Base-by-base conservation (phyloP, 176 grass and related monocot genomes). In the Ensete ventricosum region DNA sequence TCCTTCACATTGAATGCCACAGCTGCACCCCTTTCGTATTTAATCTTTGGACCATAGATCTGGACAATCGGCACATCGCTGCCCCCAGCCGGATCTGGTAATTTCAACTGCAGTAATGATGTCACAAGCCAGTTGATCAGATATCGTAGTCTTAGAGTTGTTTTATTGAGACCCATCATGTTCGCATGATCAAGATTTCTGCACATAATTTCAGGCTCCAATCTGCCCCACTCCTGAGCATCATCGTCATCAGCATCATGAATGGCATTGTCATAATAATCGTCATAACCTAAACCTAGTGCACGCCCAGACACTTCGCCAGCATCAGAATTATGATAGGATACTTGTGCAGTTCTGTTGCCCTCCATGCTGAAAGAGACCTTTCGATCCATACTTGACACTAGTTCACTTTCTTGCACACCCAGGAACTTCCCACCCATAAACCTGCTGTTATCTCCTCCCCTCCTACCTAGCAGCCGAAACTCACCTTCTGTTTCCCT, bases 41-140 rank as follows among this genome's bases (percentile, higher is more conserved):
- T 98, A 73, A 98, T 98, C 80, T 98, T 98, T 1, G 94, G 94
- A 69, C 94, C 94, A 83, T 93, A 93, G 75, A 98, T 93, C 52
- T 89, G 83, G 75, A 98, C 90, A 83, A 98, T 85, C 67, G 82
- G 62, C 52, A 76, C 69, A 63, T 78, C 83, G 26, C 87, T 85
- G n/a, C 83, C 88, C 71, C 86, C 88, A 62, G 84, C 88, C 68
- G 85, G 85, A 85, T 88, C 84, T 57, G 85, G 85, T 84, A 98
- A 86, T 20, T 80, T 78, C 60, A 98, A 85, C 81, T 98, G 94
- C 50, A 98, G 73, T 51, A 98, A 76, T 34, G 94, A 93, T 58
- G 90, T 98, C 68, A 98, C 94, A 23, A 98, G 76, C 94, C 94
- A 98, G 77, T 98, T 98, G 81, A 98, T 91, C 43, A 98, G 74